These are phyloP conservation scores for Mortierella sp. DNA, from an alignment of 371 early-diverging fungal species.

Conservation along the genomic window DNA sequence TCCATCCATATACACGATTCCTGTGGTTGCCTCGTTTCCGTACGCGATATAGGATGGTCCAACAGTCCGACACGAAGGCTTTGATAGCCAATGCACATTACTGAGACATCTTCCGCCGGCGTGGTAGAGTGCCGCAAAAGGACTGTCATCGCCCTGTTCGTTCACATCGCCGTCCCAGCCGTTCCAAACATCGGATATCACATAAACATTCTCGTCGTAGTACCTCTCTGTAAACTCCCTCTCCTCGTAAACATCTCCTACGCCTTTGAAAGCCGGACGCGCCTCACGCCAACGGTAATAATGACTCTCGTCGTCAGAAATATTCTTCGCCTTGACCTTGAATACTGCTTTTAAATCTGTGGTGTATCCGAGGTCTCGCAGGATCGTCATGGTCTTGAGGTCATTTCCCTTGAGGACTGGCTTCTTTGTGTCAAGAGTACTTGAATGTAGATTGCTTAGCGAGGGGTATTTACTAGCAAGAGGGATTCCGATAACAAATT, in stretches of 20 bases:
- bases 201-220: not conserved
- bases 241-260: not conserved
- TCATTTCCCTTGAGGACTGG: conserved; percentile 5
- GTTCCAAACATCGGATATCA: conserved; percentile 1
- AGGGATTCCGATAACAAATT: conserved; percentile 1
- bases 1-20: conserved; percentile 7
- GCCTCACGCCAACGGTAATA: no score
- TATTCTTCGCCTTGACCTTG: not conserved
- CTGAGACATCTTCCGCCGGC: not conserved
- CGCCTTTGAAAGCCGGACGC: not conserved
- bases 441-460: not conserved
- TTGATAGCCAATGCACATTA: not conserved
- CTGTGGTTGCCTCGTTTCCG: not conserved
- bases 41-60: conserved; percentile 1
- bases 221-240: no score
- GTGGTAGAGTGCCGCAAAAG: not conserved
- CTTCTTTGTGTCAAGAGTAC: not conserved
- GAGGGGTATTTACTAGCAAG: conserved; percentile 8
- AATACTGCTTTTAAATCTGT: conserved; percentile 7
- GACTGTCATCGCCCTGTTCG: not conserved
- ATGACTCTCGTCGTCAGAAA: no score
- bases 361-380: conserved; percentile 1
- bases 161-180: not conserved
- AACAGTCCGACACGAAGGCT: not conserved
- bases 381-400: conserved; percentile 1